Base-by-base conservation (phyloP, 495 filamentous ascomycete species). In the Aspergillus sclerotiicarbonarius region DNA sequence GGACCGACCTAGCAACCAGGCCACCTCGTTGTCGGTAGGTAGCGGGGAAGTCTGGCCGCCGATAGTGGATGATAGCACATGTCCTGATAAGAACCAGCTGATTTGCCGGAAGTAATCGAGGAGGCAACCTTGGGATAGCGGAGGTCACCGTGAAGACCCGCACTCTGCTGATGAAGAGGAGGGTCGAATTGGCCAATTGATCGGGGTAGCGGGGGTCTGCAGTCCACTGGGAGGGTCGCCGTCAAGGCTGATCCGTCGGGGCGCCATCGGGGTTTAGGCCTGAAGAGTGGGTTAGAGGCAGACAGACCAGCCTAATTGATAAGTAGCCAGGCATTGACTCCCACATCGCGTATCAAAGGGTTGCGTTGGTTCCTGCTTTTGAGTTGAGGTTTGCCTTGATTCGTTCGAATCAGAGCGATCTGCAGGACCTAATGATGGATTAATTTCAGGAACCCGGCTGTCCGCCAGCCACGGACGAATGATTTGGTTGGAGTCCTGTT, bases 71-170 rank as follows among this genome's bases (percentile, higher is more conserved):
- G 57, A 66, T 66, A 53, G 57, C 73, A 70, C 71, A 74, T 75
- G 72, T 61, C 15, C 54, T 59, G 67, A 67, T 67, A 68, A 72
- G 58, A 57, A 59, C 13, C n/a, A 32, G 56, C 63, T 73, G 68
- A 76, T 76, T 76, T 57, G 63, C 56, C 44, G 19, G 35, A n/a
- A 41, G 15, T 29, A 48, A 59, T 53, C 31, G 33, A 49, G 44
- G 55, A 35, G 31, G 25, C 15, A 52, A 44, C 44, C 44, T 25
- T 25, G 5, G 5, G 44, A 59, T 32, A 46, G 53, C 60, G 54
- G 46, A 54, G 19, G 51, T 46, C 35, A 21, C 57, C 44, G 50
- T 59, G 21, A 41, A 48, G 56, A 35, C 57, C 37, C 55, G 57
- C 51, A 49, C 41, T 43, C 29, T 19, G 51, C 32, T 32, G 51